Evolutionary conservation across 768 basidiomycete genomes (phyloP).

Genomic region (Suillus cothurnatus): DNA sequence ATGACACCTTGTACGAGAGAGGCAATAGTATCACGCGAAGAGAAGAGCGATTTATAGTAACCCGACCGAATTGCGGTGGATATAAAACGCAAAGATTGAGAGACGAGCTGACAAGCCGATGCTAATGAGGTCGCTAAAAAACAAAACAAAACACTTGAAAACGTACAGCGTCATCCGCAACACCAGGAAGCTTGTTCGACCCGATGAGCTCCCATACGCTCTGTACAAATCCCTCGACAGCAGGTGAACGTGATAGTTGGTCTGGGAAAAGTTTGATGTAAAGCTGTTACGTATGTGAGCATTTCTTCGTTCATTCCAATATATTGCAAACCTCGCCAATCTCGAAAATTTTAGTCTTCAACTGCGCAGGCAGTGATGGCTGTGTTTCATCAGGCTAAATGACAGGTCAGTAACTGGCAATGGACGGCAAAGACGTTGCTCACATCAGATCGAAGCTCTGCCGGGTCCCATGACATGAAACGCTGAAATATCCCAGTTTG

Average conservation of each 20-base stretch:
- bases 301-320: neutral
- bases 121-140: neutral
- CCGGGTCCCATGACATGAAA: slow-evolving; percentile 81
- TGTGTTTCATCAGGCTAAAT: slow-evolving; percentile 74
- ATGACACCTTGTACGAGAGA: slow-evolving; percentile 88
- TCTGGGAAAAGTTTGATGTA: slow-evolving; percentile 86
- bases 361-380: slow-evolving; percentile 84
- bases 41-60: slow-evolving; percentile 79
- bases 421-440: slow-evolving; percentile 8
- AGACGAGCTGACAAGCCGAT: slow-evolving; percentile 63
- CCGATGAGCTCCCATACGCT: slow-evolving; percentile 88
- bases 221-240: slow-evolving; percentile 76
- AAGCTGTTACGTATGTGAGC: slow-evolving; percentile 43
- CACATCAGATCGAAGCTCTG: slow-evolving; percentile 69
- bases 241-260: slow-evolving; percentile 61
- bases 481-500: slow-evolving; percentile 72
- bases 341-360: slow-evolving; percentile 89
- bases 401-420: slow-evolving; percentile 13
- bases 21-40: slow-evolving; percentile 76
- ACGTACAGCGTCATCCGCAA: slow-evolving; percentile 74
- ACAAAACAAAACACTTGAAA: neutral
- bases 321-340: slow-evolving; percentile 69
- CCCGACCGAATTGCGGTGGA: slow-evolving; percentile 91
- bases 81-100: slow-evolving; percentile 88
- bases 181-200: slow-evolving; percentile 63